Evolutionary conservation across 306 rosid genomes (phyloP), one percentile per base, ranked within the genome.

Genomic region (Castanea crenata): DNA sequence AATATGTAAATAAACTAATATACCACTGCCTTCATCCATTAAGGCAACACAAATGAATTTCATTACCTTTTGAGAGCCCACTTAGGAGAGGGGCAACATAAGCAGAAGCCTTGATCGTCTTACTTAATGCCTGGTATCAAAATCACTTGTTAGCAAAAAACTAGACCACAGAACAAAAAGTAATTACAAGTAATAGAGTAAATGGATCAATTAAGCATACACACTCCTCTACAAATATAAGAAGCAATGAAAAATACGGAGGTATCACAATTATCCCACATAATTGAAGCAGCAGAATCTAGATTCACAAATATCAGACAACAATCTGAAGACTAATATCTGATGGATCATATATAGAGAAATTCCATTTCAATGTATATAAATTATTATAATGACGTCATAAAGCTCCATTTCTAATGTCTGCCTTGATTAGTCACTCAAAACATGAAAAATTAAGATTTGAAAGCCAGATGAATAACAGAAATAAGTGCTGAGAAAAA

Each of bases 61-160:
- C n/a, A 70, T 85, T 83, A 91, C 99, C 97, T 86, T 90, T 90
- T 31, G 97, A 90, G 63, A 91, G 83, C 67, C 93, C 98, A 23
- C 70, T 71, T 29, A 92, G 83, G 80, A 88, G 87, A 83, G 94
- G 91, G 69, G 84, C 73, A 69, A 85, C 74, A 85, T 80, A 90
- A 83, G 81, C 74, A 59, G 89, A 82, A 76, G 83, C 83, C 55
- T 67, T 80, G 76, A 74, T 79, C 71, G 78, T 74, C 80, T 83
- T 74, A 76, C 79, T 83, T 78, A 95, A 82, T 55, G 94, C 90
- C 98, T 95, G 93, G 70, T 76, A 76, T 78, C 29, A 78, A 82
- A 84, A 81, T 41, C 46, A 76, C 74, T 82, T 63, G 51, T 79
- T 78, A 87, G 78, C 79, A 76, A 55, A 69, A 76, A 83, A 79